Evolutionary conservation across 2,329 filamentous ascomycete species (phyloP).

Genomic region (Sclerotinia glacialis): DNA sequence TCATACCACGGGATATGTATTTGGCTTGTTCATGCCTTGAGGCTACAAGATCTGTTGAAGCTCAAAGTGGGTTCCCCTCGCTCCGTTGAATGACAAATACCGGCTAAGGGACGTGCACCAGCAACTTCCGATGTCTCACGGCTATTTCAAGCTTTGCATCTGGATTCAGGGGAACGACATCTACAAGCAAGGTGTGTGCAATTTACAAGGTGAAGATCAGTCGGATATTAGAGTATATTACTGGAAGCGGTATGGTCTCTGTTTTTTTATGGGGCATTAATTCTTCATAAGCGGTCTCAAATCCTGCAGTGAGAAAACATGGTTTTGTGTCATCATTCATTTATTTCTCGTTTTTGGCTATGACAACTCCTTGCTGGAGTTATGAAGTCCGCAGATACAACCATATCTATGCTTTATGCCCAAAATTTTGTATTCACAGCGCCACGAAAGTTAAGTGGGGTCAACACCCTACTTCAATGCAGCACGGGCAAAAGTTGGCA

Average conservation of each 20-base stretch:
- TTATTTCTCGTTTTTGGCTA: background rate
- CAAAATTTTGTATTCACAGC: background rate
- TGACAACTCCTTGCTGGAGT: background rate
- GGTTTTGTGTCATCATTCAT: slow-evolving; percentile 6
- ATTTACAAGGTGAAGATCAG: slow-evolving; percentile 10
- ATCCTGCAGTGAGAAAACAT: background rate
- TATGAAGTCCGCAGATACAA: slow-evolving; percentile 2
- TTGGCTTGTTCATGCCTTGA: background rate
- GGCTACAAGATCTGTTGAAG: background rate
- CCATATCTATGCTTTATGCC: background rate
- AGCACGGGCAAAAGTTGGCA: slow-evolving; percentile 91
- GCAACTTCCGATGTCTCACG: background rate
- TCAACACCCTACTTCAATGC: slow-evolving; percentile 51
- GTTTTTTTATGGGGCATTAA: background rate
- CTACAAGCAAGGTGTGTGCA: background rate
- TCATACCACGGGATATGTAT: background rate
- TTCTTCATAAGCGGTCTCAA: background rate
- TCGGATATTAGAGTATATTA: background rate
- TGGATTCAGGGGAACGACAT: background rate
- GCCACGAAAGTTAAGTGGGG: background rate
- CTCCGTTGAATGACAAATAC: background rate
- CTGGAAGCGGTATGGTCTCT: too few relatives aligned
- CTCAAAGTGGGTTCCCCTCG: background rate
- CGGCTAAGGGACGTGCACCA: slow-evolving; percentile 15
- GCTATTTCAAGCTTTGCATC: background rate